Evolutionary conservation across 1,139 yeast genomes (phyloP).

Genomic region (Zygosaccharomyces sapae): DNA sequence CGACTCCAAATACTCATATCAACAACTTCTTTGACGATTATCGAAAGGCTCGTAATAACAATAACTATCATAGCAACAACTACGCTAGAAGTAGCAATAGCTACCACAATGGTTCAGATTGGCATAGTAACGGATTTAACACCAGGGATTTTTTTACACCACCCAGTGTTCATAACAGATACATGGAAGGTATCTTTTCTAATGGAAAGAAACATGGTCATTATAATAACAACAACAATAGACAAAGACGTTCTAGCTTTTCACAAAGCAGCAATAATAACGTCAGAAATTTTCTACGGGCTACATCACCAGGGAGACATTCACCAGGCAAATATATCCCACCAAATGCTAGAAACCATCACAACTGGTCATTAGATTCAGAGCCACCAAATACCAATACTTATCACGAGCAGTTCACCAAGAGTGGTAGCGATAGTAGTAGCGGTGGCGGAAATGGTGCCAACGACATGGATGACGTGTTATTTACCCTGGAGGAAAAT

Average conservation of each 20-base stretch:
- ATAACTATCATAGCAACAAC: conserved; percentile 8
- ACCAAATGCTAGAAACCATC: conserved; percentile 52
- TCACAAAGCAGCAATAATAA: conserved; percentile 14
- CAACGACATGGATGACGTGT: conserved; percentile 39
- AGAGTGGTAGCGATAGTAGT: conserved; percentile 20
- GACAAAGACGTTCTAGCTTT: conserved; percentile 27
- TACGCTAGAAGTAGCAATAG: conserved; percentile 17
- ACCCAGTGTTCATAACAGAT: conserved; percentile 64
- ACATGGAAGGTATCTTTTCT: conserved; percentile 65
- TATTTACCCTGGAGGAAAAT: conserved; percentile 44
- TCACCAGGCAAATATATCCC: conserved; percentile 62
- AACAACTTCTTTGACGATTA: conserved; percentile 39
- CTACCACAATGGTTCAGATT: conserved; percentile 12
- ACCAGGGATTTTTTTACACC: conserved; percentile 76
- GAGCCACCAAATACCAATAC: conserved; percentile 26
- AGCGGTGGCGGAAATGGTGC: not conserved
- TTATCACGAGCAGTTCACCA: conserved; percentile 24
- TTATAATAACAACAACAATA: conserved; percentile 21
- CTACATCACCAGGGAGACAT: conserved; percentile 15
- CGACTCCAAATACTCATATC: conserved; percentile 45
- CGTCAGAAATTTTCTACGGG: conserved; percentile 6
- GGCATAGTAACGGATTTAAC: conserved; percentile 40
- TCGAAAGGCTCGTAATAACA: conserved; percentile 26
- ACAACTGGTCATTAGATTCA: conserved; percentile 10
- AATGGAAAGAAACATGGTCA: conserved; percentile 21